Base-by-base conservation (phyloP, 441 rosid genomes). In the Breynia disticha region DNA sequence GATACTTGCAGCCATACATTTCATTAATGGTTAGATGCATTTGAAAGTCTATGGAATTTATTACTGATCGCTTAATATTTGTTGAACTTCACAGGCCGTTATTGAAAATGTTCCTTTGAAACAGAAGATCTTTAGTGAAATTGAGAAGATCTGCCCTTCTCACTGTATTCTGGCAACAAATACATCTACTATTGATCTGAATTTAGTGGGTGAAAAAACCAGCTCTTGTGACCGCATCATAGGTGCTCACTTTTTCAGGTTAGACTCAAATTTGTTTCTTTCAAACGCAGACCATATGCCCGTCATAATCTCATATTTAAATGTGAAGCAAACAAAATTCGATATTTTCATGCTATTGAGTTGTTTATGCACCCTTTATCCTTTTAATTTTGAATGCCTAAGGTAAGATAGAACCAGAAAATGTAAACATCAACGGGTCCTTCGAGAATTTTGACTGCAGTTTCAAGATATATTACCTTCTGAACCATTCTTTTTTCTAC, bases 171-270 rank as follows among this genome's bases (percentile, higher is more conserved):
- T 91, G 79, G 95, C 98, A 43, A 70, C 91, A 54, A 91, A 91
- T 51, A 93, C 98, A 64, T 93, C 98, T 59, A 78, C 95, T 4
- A 84, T 88, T 48, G 91, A 86, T 72, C 82, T 93, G 52, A 71
- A 82, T 50, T 20, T 78, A 55, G 64, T 88, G 64, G 98, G 97
- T 45, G 85, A 84, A 67, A 88, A 81, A 73, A 84, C 77, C 35
- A 76, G 67, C 53, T 76, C 95, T 19, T 73, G 81, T 66, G 91
- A 79, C 68, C 90, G 95, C 54, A 83, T 91, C 24, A 69, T 91
- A 62, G 98, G 98, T 7, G 97, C 98, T 43, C 97, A 86, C 64
- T 88, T 93, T 80, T 93, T 93, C 87, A 93, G 98, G 98, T 85
- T 46, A 53, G 54, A 50, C n/a, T 20, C 41, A 42, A 51, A 54